phyloP scores from a whole-genome alignment of 805 yeast species.

The Yarrowia osloensis region DNA sequence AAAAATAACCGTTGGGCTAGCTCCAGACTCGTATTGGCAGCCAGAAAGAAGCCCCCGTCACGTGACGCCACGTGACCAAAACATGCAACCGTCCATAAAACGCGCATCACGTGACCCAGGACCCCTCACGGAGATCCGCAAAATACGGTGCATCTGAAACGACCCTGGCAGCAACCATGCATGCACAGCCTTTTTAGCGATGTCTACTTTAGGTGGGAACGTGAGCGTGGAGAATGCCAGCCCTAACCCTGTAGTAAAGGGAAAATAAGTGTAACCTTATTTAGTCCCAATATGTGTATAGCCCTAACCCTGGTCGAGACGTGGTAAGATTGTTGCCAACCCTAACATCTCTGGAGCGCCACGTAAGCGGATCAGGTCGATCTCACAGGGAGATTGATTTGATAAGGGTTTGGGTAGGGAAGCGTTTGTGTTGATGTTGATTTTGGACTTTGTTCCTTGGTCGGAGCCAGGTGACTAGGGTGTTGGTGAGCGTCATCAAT shows the following conservation, averaged over 20 bases:
- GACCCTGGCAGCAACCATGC: constrained; percentile 25
- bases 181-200: constrained; percentile 2
- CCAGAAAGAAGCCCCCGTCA: background rate
- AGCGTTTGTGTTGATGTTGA: background rate
- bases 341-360: background rate
- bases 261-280: no score
- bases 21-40: no score
- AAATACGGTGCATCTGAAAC: background rate
- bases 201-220: no score
- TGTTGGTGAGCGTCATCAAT: no score
- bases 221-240: background rate
- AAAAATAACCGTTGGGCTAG: constrained; percentile 3
- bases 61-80: background rate
- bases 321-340: background rate
- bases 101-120: background rate
- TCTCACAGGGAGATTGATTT: background rate
- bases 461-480: no score
- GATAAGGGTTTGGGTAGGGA: constrained; percentile 1
- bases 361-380: constrained; percentile 16
- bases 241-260: background rate
- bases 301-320: background rate
- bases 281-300: no score
- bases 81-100: no score
- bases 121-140: background rate
- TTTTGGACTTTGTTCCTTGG: no score